Percentiles rank a stretch among this genome's conserved stretches.
These are phyloP conservation scores for Fusarium succisae DNA, from an alignment of 2,329 filamentous ascomycete species.

Conservation along the genomic window DNA sequence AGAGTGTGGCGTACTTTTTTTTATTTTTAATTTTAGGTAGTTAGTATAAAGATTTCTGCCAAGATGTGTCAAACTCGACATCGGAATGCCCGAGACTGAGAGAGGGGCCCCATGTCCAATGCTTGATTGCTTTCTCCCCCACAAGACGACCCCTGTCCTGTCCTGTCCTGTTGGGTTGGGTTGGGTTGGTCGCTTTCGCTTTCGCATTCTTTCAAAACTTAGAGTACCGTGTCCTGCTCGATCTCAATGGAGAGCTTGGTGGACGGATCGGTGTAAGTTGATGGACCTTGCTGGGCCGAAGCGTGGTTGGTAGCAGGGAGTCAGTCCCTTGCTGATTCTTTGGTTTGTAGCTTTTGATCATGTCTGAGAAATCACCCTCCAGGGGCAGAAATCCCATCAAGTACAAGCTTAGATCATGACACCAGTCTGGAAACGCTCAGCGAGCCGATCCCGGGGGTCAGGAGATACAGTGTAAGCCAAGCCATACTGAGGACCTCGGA, in stretches of 20 bases:
- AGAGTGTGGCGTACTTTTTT: conserved; percentile 10
- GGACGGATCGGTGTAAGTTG: conserved; percentile 5
- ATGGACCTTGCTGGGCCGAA: neutral
- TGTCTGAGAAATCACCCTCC: conserved; percentile 52
- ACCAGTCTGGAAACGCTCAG: conserved; percentile 21
- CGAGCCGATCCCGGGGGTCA: conserved; percentile 48
- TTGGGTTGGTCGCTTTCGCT: neutral
- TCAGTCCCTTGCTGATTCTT: neutral
- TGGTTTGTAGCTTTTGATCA: conserved; percentile 46
- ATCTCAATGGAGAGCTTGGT: conserved; percentile 19
- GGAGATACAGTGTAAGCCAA: conserved; percentile 49
- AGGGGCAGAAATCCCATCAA: conserved; percentile 38
- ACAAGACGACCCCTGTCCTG: neutral
- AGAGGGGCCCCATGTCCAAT: neutral
- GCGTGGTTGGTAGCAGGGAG: neutral
- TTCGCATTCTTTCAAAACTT: neutral
- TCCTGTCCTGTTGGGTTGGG: neutral
- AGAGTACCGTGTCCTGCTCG: conserved; percentile 20
- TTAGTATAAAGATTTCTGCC: neutral
- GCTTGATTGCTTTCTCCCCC: neutral
- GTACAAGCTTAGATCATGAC: conserved; percentile 29
- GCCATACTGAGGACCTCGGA: conserved; percentile 46
- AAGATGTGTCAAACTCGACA: neutral
- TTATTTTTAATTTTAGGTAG: neutral
- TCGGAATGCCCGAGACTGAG: conserved; percentile 1